Base-by-base conservation (phyloP, 2,329 filamentous ascomycete species). In the Penicillium aurantiogriseum region DNA sequence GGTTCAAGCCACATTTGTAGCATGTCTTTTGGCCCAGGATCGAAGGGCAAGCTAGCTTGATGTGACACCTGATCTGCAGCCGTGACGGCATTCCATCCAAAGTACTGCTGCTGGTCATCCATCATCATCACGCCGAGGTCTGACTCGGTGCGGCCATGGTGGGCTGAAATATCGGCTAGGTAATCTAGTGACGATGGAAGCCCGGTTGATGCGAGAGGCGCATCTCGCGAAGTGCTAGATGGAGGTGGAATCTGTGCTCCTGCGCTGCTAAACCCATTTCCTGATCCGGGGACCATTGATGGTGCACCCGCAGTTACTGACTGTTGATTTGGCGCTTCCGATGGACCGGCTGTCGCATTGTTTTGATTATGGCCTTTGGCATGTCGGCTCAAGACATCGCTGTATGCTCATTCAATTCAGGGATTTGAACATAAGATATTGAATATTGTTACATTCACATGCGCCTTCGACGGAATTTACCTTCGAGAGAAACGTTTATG, bases 401-500 rank as follows among this genome's bases (percentile, higher is more conserved):
- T 80, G 62, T 52, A 49, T 21, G 43, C 51, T 54, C 47, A 55
- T 67, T 64, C 9, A 36, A 48, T n/a, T 48, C 25, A 62, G 61
- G 17, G 15, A 39, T 25, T 45, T 52, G 19, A 49, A 27, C 36
- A 31, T 38, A 3, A 2, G 11, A n/a, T 15, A 44, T 23, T 31
- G 15, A 44, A 33, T 17, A 33, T 23, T 29, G n/a, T 17, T 23
- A 29, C 19, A 21, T 51, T 31, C 15, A 15, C 35, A 10, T 19
- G 27, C 11, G 15, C 38, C 4, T 23, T 50, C 48, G 48, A 51
- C 53, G 36, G 46, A 55, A 57, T 63, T 52, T 65, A 82, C 81
- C 81, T 83, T 70, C 81, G 73, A 21, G 80, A 82, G 64, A 83
- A 83, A 56, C 80, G 76, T 64, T 83, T 83, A 59, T 81, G 78